Evolutionary conservation across 306 rosid species (phyloP), one percentile per base, ranked within the genome.

Genomic region (Cyclanthera cordifolia): DNA sequence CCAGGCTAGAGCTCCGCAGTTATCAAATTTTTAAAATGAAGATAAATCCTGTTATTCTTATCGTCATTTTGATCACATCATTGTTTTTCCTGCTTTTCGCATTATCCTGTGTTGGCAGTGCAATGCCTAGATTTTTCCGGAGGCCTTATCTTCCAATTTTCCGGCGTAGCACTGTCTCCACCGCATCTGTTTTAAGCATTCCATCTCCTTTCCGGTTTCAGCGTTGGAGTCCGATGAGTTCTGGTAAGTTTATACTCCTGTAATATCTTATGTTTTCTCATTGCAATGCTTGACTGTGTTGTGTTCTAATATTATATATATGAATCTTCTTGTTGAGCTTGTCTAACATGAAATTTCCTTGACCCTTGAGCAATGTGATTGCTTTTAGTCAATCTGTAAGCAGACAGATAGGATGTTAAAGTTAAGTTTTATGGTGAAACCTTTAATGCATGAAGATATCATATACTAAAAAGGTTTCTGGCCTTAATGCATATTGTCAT

Each of bases 141-240:
- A 89, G 89, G 86, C 78, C 81, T 30, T 86, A 79, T 75, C 90
- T 89, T 64, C 96, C 96, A 8, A 84, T 87, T 72, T 87, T 90
- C 87, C 70, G 90, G 80, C 82, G 80, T 61, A 89, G 78, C 67
- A 69, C 82, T 76, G 86, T 69, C 49, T 77, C 93, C 37, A 69
- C 83, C 79, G 76, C 90, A 61, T 92, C 97, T 39, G 93, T 80
- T 80, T 87, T 85, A 50, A 86, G 72, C 75, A 83, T 91, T 49
- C 72, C 90, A 32, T 86, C 96, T 68, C 86, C 95, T 76, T 91
- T 88, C 56, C 78, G 87, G 76, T 83, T 89, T 75, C 87, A 82
- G 74, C 82, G 91, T 27, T 89, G 98, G 96, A 87, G 95, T 80
- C 89, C 95, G 32, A 79, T 87, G 46, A 89, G 30, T 75, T 72